Conservation (phyloP, 495 filamentous ascomycete species). For the Penicillium longicatenatum region DNA sequence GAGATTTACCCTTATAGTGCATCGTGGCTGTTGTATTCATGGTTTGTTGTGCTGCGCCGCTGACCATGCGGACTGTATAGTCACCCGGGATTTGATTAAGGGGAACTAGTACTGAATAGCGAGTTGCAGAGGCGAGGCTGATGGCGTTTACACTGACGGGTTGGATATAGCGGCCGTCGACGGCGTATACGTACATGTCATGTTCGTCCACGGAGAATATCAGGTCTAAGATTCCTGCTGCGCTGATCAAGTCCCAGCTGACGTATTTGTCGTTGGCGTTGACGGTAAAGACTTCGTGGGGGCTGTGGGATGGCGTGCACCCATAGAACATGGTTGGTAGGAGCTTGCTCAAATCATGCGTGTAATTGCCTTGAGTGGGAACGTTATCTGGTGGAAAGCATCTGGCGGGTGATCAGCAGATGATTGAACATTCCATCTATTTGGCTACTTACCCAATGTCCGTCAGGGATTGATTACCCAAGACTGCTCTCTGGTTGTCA, state of each 20-base stretch:
- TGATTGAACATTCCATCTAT: neutral
- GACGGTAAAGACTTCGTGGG: conserved; percentile 30
- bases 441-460: conserved; percentile 47
- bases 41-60: conserved; percentile 36
- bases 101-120: conserved; percentile 43
- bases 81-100: conserved; percentile 34
- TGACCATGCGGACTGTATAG: conserved; percentile 42
- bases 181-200: conserved; percentile 43
- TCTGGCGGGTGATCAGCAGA: conserved; percentile 5
- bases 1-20: conserved; percentile 24
- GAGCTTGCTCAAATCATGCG: conserved; percentile 25
- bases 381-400: conserved; percentile 26
- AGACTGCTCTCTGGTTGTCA: conserved; percentile 18
- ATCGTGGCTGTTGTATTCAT: conserved; percentile 36
- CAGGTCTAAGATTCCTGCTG: conserved; percentile 26
- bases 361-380: conserved; percentile 19
- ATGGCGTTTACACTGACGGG: conserved; percentile 38
- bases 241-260: conserved; percentile 36
- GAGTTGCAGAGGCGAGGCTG: conserved; percentile 30
- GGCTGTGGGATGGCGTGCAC: conserved; percentile 34
- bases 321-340: conserved; percentile 30
- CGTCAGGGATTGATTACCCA: conserved; percentile 41
- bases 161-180: conserved; percentile 44
- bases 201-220: conserved; percentile 45
- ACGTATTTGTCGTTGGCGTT: conserved; percentile 27